Base-by-base conservation (phyloP, 73 alveolate species). In the Paramecium bursaria region DNA sequence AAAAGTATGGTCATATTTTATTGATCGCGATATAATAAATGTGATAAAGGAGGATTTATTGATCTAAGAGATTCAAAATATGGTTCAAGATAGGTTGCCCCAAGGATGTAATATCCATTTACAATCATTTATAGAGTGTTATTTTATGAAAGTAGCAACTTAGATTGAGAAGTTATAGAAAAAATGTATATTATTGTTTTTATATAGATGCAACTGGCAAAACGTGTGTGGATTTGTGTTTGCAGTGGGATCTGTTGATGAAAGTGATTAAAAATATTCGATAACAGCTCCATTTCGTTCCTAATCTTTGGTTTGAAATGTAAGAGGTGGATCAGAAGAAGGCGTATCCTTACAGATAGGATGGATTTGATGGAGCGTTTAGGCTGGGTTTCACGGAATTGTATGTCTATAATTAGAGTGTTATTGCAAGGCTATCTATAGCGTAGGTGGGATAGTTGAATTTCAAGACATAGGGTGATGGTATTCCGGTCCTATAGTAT, bases 221-320 rank as follows among this genome's bases (percentile, higher is more conserved):
- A 67, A 42, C 44, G 31, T 67, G 82, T 67, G 11, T 67, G 1
- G 82, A 67, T 10, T 15, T 67, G 5, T 53, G 47, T 1, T 22
- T 67, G 10, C 22, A 67, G 44, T 67, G 82, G 82, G 82, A 67
- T 67, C 17, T 67, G 54, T 42, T 67, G 35, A 35, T 0, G 11
- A 67, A 67, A 67, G 53, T 67, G 3, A 67, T 39, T 17, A 67
- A 67, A 42, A 42, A 31, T 14, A 67, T 67, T 3, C 9, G 50
- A 25, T 33, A 44, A 14, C 44, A 67, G 19, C 26, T 67, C 3
- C 33, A 67, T 25, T 67, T 67, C 3, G 33, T 50, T 13, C 30
- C 33, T 6, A 67, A 67, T 67, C 22, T 67, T 35, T 67, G 82
- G 17, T 67, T 67, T 42, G 82, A 67, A 67, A 67, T 67, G 82